Conservation (phyloP, 768 basidiomycete genomes). For the Termitomyces heimii region DNA sequence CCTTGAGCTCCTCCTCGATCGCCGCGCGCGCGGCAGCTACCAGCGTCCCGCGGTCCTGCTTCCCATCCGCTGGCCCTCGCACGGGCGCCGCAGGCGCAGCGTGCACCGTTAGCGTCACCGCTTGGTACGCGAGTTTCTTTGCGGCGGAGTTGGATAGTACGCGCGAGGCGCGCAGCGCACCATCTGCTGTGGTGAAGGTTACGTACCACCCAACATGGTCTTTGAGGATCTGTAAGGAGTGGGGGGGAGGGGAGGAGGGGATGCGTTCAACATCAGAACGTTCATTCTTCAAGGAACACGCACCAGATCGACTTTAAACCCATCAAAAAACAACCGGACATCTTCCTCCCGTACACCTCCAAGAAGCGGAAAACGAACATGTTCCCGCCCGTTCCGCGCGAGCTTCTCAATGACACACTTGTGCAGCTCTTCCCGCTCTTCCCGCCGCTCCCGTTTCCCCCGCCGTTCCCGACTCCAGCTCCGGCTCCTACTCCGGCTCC, state of each 20-base stretch:
- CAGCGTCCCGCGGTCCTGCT: constrained; percentile 50
- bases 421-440: constrained; percentile 30
- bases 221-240: constrained; percentile 66
- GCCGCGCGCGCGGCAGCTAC: constrained; percentile 23
- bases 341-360: constrained; percentile 50
- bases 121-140: constrained; percentile 52
- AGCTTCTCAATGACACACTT: constrained; percentile 43
- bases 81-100: constrained; percentile 30
- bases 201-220: constrained; percentile 76
- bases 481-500: constrained; percentile 3
- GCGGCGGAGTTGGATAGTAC: constrained; percentile 45
- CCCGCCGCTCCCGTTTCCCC: constrained; percentile 15
- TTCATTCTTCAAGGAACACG: constrained; percentile 18
- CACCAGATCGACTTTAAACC: constrained; percentile 71
- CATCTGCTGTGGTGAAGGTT: constrained; percentile 59
- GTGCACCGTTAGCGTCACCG: constrained; percentile 51
- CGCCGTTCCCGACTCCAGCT: constrained; percentile 3
- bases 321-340: constrained; percentile 61
- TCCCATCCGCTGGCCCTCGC: constrained; percentile 30
- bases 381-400: constrained; percentile 57
- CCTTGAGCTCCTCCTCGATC: not conserved
- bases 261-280: not conserved
- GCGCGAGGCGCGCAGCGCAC: constrained; percentile 62
- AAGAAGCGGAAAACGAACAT: constrained; percentile 51
- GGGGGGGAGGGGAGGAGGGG: too few species aligned